These are phyloP conservation scores for Ambispora gerdemannii DNA, from an alignment of 192 early-diverging fungal genomes.

Conservation along the genomic window DNA sequence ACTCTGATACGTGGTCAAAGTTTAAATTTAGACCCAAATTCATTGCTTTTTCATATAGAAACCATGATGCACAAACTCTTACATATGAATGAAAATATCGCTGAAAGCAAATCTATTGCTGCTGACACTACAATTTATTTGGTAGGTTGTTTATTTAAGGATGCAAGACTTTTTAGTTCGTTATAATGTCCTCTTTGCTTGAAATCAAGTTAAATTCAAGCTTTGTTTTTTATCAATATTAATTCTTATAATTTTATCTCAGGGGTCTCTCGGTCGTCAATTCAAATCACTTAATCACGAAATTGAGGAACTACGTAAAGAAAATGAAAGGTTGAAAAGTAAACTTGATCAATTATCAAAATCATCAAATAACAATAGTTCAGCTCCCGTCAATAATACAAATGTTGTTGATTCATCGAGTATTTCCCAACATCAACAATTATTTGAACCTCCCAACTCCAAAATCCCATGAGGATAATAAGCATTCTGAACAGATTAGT, in stretches of 20 bases:
- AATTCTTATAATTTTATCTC: constrained; percentile 14
- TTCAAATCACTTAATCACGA: constrained; percentile 33
- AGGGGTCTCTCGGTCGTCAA: constrained; percentile 34
- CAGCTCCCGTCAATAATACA: too few relatives aligned
- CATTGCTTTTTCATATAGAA: constrained; percentile 37
- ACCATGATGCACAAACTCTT: constrained; percentile 15
- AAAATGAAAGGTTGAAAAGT: constrained; percentile 34
- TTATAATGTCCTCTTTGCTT: constrained; percentile 12
- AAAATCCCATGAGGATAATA: too few relatives aligned
- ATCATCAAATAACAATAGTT: too few relatives aligned
- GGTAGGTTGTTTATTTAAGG: constrained; percentile 8
- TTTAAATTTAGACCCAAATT: constrained; percentile 20
- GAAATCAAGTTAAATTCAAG: background rate
- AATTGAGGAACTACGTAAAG: constrained; percentile 26
- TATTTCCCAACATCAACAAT: too few relatives aligned
- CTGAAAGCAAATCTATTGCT: background rate
- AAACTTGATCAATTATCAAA: constrained; percentile 33
- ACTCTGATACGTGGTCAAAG: constrained; percentile 39
- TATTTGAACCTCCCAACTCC: too few relatives aligned
- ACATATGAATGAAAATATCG: background rate
- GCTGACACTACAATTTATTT: background rate
- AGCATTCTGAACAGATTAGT: too few relatives aligned
- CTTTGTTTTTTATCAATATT: background rate
- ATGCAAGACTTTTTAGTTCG: background rate
- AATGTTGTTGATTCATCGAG: too few relatives aligned